Conservation (phyloP, 2,329 filamentous ascomycete species). For the Stylonectria norvegica region DNA sequence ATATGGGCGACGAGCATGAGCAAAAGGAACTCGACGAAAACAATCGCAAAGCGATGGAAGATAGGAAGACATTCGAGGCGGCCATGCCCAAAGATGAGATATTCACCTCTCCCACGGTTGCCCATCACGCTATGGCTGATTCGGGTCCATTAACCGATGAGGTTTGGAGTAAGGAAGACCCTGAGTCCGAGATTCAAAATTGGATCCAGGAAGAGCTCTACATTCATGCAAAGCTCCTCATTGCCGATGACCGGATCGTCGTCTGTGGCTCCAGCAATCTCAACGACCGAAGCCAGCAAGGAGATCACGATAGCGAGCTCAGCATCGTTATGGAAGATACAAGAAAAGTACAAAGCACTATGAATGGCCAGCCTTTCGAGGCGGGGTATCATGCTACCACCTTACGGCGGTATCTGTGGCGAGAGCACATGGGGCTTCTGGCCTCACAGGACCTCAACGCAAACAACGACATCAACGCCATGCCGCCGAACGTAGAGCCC, state of each 20-base stretch:
- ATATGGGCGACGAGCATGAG: constrained; percentile 44
- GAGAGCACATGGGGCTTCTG: constrained; percentile 83
- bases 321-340: constrained; percentile 87
- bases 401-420: constrained; percentile 78
- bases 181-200: constrained; percentile 75
- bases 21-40: constrained; percentile 36
- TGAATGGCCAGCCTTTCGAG: constrained; percentile 74
- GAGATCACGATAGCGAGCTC: constrained; percentile 86
- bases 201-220: constrained; percentile 97
- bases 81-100: constrained; percentile 38
- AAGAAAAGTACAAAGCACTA: constrained; percentile 63
- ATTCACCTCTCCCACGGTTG: constrained; percentile 48
- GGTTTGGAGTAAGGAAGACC: constrained; percentile 67
- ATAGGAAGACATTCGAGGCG: constrained; percentile 52
- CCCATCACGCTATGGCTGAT: constrained; percentile 77
- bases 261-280: constrained; percentile 87
- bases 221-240: constrained; percentile 86
- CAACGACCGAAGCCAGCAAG: constrained; percentile 86
- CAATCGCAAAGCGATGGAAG: constrained; percentile 40
- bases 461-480: constrained; percentile 65
- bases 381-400: constrained; percentile 81
- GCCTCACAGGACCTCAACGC: constrained; percentile 69
- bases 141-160: constrained; percentile 61
- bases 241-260: constrained; percentile 81
- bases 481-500: constrained; percentile 63